A percentile compares a stretch with the other conserved stretches of the same genome.
These are phyloP conservation scores for Phytophthora macrochlamydospora DNA, from an alignment of 352 stramenopile genomes.

Conservation along the genomic window DNA sequence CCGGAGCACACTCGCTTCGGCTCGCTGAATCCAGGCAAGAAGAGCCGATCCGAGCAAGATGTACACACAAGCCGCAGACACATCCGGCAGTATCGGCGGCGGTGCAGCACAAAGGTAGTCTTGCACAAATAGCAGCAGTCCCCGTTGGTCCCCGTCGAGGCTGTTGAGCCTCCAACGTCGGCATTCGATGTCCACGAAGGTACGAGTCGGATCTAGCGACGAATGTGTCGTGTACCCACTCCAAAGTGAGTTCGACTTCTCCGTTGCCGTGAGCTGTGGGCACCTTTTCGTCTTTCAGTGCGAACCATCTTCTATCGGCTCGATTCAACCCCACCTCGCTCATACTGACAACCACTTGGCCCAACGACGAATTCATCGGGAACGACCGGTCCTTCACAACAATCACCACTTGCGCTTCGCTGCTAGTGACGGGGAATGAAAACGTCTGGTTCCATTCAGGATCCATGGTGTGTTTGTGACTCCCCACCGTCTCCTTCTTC, in stretches of 20 bases:
- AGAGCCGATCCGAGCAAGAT: conserved; percentile 86
- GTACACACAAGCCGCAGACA: conserved; percentile 84
- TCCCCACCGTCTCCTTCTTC: conserved; percentile 89
- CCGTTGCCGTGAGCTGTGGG: conserved; percentile 69
- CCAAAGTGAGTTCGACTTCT: conserved; percentile 88
- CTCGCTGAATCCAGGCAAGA: conserved; percentile 87
- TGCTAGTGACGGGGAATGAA: conserved; percentile 85
- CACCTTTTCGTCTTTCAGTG: conserved; percentile 75
- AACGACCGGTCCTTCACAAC: conserved; percentile 81
- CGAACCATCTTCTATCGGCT: conserved; percentile 81
- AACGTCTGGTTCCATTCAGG: conserved; percentile 92
- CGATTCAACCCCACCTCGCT: conserved; percentile 83
- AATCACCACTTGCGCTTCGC: conserved; percentile 67
- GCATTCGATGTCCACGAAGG: conserved; percentile 68
- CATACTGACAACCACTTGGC: conserved; percentile 78
- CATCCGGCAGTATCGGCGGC: conserved; percentile 86
- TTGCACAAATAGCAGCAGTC: conserved; percentile 84
- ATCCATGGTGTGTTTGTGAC: conserved; percentile 90
- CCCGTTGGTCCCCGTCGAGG: conserved; percentile 15
- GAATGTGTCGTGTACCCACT: conserved; percentile 91
- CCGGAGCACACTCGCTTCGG: conserved; percentile 86
- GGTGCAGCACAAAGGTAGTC: conserved; percentile 79
- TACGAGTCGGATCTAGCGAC: conserved; percentile 88
- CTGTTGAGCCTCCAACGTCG: conserved; percentile 40
- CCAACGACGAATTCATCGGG: conserved; percentile 76